Conservation (phyloP, 1,284 basidiomycete genomes). For the Cystobasidium pallidum region DNA sequence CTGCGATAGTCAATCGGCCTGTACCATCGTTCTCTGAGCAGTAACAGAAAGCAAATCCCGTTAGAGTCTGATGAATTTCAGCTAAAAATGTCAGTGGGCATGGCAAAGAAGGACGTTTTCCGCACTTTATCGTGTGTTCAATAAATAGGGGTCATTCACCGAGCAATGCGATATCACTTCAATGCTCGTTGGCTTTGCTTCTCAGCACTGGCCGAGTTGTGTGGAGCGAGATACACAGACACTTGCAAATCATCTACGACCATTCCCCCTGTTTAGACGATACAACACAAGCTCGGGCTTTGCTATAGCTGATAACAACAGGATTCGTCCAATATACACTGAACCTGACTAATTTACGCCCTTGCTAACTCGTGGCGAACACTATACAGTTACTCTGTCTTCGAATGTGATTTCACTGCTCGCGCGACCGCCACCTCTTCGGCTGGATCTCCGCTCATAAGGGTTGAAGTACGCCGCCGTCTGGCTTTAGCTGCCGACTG, state of each 20-base stretch:
- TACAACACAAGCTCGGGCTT: not conserved
- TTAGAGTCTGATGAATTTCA: not conserved
- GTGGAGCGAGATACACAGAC: no score
- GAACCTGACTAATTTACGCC: not conserved
- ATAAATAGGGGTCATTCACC: no score
- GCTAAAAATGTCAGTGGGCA: no score
- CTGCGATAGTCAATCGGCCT: no score
- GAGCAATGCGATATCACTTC: no score
- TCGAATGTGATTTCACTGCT: constrained; percentile 8
- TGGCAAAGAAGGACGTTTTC: no score
- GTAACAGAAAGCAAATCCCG: not conserved
- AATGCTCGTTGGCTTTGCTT: no score
- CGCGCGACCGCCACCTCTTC: constrained; percentile 20
- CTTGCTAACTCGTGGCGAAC: not conserved
- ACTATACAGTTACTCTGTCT: constrained; percentile 3
- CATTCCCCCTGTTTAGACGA: not conserved
- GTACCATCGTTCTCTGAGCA: no score
- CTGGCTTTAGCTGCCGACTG: constrained; percentile 6
- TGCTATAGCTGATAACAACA: not conserved
- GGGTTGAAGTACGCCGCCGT: constrained; percentile 25
- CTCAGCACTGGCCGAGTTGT: no score
- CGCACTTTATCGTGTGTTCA: no score
- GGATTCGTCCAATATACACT: not conserved
- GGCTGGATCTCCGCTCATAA: constrained; percentile 8
- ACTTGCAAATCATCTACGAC: not conserved